Evolutionary conservation across 1,284 basidiomycete genomes (phyloP).

Genomic region (Naganishia albida): DNA sequence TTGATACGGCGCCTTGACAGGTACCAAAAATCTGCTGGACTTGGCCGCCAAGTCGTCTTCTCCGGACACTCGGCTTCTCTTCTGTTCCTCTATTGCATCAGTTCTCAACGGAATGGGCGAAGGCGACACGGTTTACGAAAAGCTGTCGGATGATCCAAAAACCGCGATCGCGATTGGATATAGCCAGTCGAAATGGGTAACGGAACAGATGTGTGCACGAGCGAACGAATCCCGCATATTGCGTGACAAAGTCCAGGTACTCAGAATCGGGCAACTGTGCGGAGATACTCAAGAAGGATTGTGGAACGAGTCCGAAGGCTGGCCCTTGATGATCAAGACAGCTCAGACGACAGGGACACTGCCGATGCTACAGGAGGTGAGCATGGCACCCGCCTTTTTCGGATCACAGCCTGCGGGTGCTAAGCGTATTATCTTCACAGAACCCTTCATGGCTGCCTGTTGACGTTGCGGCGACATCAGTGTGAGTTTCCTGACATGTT

Average conservation of each 20-base stretch:
- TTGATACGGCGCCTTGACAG: slow-evolving; percentile 25
- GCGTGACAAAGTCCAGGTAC: slow-evolving; percentile 35
- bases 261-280: slow-evolving; percentile 51
- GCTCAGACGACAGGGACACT: slow-evolving; percentile 45
- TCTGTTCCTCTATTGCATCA: slow-evolving; percentile 45
- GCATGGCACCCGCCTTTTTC: slow-evolving; percentile 5
- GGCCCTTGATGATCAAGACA: slow-evolving; percentile 49
- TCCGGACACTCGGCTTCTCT: slow-evolving; percentile 34
- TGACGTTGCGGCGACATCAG: slow-evolving; percentile 48
- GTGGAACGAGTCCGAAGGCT: slow-evolving; percentile 57
- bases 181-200: slow-evolving; percentile 55
- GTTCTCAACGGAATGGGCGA: slow-evolving; percentile 34
- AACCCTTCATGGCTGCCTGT: slow-evolving; percentile 53
- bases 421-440: slow-evolving; percentile 32
- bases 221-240: slow-evolving; percentile 34
- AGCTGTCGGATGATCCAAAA: slow-evolving; percentile 43
- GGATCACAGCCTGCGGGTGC: background rate
- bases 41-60: slow-evolving; percentile 30
- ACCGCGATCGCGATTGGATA: slow-evolving; percentile 52
- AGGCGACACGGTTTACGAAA: slow-evolving; percentile 38
- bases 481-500: slow-evolving; percentile 37
- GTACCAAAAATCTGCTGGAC: slow-evolving; percentile 40
- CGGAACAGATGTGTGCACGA: slow-evolving; percentile 49
- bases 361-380: slow-evolving; percentile 46
- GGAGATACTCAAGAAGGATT: slow-evolving; percentile 48